Conservation (phyloP, 192 early-diverging fungal species). For the Geranomyces variabilis region DNA sequence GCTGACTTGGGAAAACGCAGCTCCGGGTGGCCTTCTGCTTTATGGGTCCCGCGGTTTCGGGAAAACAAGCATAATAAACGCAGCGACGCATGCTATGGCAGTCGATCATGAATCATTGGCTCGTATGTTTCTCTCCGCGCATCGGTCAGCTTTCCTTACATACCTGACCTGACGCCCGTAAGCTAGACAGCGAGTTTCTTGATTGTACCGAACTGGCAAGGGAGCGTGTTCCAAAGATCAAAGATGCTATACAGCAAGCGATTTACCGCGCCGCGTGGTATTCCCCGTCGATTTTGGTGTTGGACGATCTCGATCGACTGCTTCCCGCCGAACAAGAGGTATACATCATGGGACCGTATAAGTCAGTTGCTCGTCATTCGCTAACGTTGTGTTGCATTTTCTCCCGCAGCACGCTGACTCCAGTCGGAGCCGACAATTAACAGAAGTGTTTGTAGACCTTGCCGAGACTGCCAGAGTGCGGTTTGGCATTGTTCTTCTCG, state of each 20-base stretch:
- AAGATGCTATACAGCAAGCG: constrained; percentile 59
- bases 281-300: constrained; percentile 70
- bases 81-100: constrained; percentile 26
- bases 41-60: constrained; percentile 45
- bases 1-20: constrained; percentile 4
- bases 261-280: constrained; percentile 72
- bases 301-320: constrained; percentile 77
- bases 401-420: constrained; percentile 60
- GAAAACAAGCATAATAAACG: constrained; percentile 38
- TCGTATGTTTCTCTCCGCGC: constrained; percentile 20
- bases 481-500: constrained; percentile 55
- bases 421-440: constrained; percentile 62
- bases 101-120: constrained; percentile 28
- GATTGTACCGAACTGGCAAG: constrained; percentile 69
- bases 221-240: constrained; percentile 62
- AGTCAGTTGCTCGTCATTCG: neutral
- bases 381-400: neutral
- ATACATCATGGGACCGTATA: neutral
- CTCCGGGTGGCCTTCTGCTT: constrained; percentile 41
- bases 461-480: constrained; percentile 41
- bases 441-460: constrained; percentile 67
- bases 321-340: constrained; percentile 76
- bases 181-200: constrained; percentile 66
- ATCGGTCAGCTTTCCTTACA: neutral
- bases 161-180: neutral